Evolutionary conservation across 2,329 filamentous ascomycete genomes (phyloP).

Genomic region (Anthostomella pinea): DNA sequence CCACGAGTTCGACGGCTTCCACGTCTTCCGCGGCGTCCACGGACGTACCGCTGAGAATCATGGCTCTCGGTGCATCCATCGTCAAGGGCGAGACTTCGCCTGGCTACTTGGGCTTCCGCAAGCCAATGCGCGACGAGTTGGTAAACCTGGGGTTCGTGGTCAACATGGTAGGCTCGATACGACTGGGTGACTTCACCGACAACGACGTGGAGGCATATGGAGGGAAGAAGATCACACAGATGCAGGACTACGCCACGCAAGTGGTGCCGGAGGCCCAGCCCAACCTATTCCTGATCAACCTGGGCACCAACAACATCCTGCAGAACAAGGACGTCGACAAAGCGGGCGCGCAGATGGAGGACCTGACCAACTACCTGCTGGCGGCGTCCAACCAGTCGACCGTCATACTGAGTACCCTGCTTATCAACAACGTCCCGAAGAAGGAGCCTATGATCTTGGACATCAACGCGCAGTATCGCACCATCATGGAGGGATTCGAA

Average conservation of each 20-base stretch:
- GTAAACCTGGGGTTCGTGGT: slow-evolving; percentile 19
- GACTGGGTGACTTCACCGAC: slow-evolving; percentile 22
- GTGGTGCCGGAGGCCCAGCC: slow-evolving; percentile 19
- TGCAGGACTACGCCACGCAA: slow-evolving; percentile 21
- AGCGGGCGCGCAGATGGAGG: slow-evolving; percentile 22
- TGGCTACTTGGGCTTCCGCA: slow-evolving; percentile 24
- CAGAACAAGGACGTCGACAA: slow-evolving; percentile 23
- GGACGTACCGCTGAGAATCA: slow-evolving; percentile 25
- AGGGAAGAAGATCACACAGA: slow-evolving; percentile 22
- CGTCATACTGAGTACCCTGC: slow-evolving; percentile 23
- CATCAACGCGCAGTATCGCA: slow-evolving; percentile 23
- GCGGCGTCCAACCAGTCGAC: slow-evolving; percentile 19
- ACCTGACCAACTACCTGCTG: slow-evolving; percentile 22
- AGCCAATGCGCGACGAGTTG: slow-evolving; percentile 22
- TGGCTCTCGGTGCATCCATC: slow-evolving; percentile 27
- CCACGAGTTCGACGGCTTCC: no score
- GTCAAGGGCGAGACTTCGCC: slow-evolving; percentile 24
- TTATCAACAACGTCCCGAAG: slow-evolving; percentile 20
- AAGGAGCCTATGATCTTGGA: slow-evolving; percentile 14
- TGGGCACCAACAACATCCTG: slow-evolving; percentile 25
- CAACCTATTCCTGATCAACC: slow-evolving; percentile 24
- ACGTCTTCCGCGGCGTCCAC: no score
- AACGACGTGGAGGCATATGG: slow-evolving; percentile 26
- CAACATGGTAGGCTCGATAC: slow-evolving; percentile 25
- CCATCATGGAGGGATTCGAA: slow-evolving; percentile 17